A percentile compares a stretch with the other conserved stretches of the same genome.
phyloP scores from a whole-genome alignment of 306 rosid species.

The Urtica urens region DNA sequence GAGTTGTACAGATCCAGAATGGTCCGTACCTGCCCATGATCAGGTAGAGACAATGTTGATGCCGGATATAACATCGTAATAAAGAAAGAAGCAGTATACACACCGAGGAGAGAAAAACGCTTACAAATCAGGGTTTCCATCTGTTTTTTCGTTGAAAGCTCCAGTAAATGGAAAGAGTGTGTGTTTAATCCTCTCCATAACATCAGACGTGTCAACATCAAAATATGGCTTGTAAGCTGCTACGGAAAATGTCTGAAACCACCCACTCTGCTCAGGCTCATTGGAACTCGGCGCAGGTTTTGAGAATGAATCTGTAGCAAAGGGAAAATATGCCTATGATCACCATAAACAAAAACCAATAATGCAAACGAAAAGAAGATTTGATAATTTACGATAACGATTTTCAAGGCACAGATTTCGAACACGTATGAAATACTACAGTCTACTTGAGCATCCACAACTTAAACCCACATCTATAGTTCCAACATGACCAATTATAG shows the following conservation, averaged over 20 bases:
- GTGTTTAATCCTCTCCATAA: slow-evolving; percentile 67
- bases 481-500: too few species aligned
- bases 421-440: too few species aligned
- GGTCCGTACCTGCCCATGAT: slow-evolving; percentile 75
- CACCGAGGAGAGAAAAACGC: slow-evolving; percentile 22
- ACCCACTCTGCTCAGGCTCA: slow-evolving; percentile 76
- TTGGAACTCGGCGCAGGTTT: slow-evolving; percentile 75
- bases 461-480: too few species aligned
- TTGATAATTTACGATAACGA: too few species aligned
- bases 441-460: too few species aligned
- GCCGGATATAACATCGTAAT: slow-evolving; percentile 1
- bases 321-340: slow-evolving; percentile 16
- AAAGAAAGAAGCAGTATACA: slow-evolving; percentile 12
- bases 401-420: too few species aligned
- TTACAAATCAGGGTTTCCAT: slow-evolving; percentile 82
- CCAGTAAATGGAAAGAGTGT: slow-evolving; percentile 86
- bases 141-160: slow-evolving; percentile 75
- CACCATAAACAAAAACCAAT: slow-evolving; percentile 1
- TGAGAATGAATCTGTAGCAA: slow-evolving; percentile 69
- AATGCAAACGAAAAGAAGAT: too few species aligned
- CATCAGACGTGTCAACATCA: slow-evolving; percentile 83
- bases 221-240: slow-evolving; percentile 76
- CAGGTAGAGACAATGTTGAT: neutral
- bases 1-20: slow-evolving; percentile 95
- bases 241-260: slow-evolving; percentile 49